Evolutionary conservation across 768 basidiomycete species (phyloP).

Genomic region (Collybia sordida): DNA sequence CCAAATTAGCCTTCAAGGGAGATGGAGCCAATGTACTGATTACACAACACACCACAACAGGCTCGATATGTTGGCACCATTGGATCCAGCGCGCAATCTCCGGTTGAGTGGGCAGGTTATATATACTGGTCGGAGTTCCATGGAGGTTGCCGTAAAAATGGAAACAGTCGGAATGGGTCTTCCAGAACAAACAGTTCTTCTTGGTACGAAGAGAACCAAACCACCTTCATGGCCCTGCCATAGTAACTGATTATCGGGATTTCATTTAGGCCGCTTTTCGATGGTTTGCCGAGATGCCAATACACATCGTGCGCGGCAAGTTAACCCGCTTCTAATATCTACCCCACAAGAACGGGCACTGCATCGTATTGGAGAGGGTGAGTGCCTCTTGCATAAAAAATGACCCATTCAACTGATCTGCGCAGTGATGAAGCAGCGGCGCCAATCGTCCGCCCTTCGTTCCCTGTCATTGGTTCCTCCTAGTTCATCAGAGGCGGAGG

Average conservation of each 20-base stretch:
- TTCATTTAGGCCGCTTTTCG: conserved; percentile 72
- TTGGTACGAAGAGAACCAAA: conserved; percentile 55
- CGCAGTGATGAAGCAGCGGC: conserved; percentile 60
- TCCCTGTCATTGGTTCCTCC: conserved; percentile 77
- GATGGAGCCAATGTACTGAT: too few species aligned
- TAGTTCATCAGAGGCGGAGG: conserved; percentile 62
- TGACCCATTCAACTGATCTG: background rate
- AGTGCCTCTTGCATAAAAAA: conserved; percentile 14
- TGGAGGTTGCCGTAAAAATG: conserved; percentile 89
- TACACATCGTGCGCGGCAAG: conserved; percentile 60
- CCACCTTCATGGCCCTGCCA: background rate
- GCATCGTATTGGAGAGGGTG: conserved; percentile 68
- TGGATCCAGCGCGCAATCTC: conserved; percentile 64
- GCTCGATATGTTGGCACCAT: conserved; percentile 63
- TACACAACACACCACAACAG: conserved; percentile 25
- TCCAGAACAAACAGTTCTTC: conserved; percentile 59
- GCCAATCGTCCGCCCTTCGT: conserved; percentile 49
- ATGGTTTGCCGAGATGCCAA: conserved; percentile 82
- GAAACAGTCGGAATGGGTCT: conserved; percentile 54
- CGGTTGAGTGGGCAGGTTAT: conserved; percentile 80
- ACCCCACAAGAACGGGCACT: conserved; percentile 65
- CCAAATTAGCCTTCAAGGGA: too few species aligned
- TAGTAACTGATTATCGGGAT: background rate
- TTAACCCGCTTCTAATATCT: conserved; percentile 60
- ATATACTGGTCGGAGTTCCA: conserved; percentile 71